These are phyloP conservation scores for Solidago caesia DNA, from an alignment of 129 eudicot species.

Conservation along the genomic window DNA sequence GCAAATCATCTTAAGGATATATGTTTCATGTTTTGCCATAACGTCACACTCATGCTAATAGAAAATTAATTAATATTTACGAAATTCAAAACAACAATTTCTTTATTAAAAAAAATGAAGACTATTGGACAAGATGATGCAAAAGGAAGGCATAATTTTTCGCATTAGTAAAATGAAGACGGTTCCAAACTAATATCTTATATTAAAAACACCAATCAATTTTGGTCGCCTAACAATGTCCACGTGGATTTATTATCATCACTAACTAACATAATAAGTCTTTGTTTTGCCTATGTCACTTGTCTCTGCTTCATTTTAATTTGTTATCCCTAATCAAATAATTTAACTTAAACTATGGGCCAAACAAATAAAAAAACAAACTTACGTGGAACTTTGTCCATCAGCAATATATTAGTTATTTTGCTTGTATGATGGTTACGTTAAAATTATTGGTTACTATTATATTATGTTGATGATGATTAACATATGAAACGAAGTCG, in stretches of 20 bases:
- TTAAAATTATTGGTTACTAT: not conserved
- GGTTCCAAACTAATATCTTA: constrained; percentile 37
- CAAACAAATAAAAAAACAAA: constrained; percentile 8
- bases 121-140: constrained; percentile 17
- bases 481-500: no score
- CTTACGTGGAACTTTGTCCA: constrained; percentile 12
- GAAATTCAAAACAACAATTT: not conserved
- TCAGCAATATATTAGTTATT: not conserved
- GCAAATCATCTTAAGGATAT: not conserved
- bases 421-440: constrained; percentile 21
- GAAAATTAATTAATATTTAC: not conserved
- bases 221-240: constrained; percentile 43
- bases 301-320: constrained; percentile 29
- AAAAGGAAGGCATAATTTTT: constrained; percentile 17
- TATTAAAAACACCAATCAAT: constrained; percentile 31
- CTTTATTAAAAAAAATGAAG: not conserved
- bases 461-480: no score
- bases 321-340: constrained; percentile 31
- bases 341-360: constrained; percentile 19
- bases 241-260: constrained; percentile 35
- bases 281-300: constrained; percentile 21
- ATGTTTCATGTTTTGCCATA: not conserved
- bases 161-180: constrained; percentile 29
- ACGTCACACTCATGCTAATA: not conserved
- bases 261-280: constrained; percentile 22